Conservation (phyloP, 225 moss, liverwort and hornwort genomes). For the Thuidium tamariscinum region DNA sequence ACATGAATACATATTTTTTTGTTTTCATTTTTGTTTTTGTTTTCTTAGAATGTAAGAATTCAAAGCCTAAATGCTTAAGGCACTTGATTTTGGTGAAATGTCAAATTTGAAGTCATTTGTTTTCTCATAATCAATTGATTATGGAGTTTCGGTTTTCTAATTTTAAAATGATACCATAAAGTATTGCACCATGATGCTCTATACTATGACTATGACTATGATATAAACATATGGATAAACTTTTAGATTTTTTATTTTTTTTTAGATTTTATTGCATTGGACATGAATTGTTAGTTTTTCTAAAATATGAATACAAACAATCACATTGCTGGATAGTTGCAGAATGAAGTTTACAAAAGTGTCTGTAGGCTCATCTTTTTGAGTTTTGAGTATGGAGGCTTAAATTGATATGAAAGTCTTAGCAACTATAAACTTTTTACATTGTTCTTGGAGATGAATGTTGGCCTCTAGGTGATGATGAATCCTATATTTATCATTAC, state of each 20-base stretch:
- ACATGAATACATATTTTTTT: no score
- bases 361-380: rapidly evolving
- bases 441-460: not conserved
- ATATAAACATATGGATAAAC: not conserved
- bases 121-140: rapidly evolving
- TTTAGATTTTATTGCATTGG: not conserved
- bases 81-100: not conserved
- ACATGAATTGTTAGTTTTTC: rapidly evolving
- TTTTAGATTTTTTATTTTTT: not conserved
- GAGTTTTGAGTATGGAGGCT: no score
- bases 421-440: not conserved
- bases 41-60: not conserved
- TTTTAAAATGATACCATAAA: not conserved
- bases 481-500: not conserved
- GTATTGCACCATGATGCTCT: not conserved
- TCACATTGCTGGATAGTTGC: not conserved
- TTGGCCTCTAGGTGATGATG: rapidly evolving
- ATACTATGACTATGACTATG: no score
- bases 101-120: not conserved
- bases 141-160: not conserved
- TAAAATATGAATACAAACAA: not conserved
- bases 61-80: not conserved
- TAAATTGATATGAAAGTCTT: rapidly evolving
- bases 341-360: not conserved
- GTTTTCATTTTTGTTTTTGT: not conserved